phyloP scores from a whole-genome alignment of 129 eudicot genomes.

The Rutidosis leptorrhynchoides region DNA sequence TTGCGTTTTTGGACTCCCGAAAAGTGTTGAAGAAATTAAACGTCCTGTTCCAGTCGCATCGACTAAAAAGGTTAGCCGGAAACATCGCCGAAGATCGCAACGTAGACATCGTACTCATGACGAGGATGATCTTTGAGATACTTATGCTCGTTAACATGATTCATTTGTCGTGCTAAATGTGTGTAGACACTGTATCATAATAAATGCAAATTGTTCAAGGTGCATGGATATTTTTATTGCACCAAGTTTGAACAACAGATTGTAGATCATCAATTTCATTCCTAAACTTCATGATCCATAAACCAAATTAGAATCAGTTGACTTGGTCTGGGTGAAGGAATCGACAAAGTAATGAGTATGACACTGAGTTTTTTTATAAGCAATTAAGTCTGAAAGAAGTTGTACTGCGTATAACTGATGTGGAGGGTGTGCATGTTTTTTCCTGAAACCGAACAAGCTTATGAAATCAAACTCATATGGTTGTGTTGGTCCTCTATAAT shows the following conservation, averaged over 20 bases:
- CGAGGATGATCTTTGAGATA: conserved; percentile 30
- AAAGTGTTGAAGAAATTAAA: conserved; percentile 37
- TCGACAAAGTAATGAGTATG: background rate
- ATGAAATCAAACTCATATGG: background rate
- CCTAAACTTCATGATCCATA: background rate
- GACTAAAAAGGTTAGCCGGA: conserved; percentile 40
- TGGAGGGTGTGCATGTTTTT: background rate
- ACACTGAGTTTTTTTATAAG: background rate
- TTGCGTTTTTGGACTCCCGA: conserved; percentile 53
- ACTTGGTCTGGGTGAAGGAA: background rate
- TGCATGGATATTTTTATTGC: background rate
- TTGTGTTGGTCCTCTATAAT: background rate
- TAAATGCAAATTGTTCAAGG: background rate
- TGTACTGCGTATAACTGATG: background rate
- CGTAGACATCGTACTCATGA: conserved; percentile 53
- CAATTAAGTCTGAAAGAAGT: background rate
- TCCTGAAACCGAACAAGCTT: background rate
- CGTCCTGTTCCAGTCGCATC: conserved; percentile 31
- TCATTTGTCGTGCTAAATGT: background rate
- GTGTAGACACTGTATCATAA: background rate
- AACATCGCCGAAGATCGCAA: conserved; percentile 49
- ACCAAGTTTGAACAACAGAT: background rate
- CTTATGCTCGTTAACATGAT: background rate
- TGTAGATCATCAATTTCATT: background rate
- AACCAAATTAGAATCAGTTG: background rate